Evolutionary conservation across 768 basidiomycete species (phyloP).

Genomic region (Rhodotorula taiwanensis): DNA sequence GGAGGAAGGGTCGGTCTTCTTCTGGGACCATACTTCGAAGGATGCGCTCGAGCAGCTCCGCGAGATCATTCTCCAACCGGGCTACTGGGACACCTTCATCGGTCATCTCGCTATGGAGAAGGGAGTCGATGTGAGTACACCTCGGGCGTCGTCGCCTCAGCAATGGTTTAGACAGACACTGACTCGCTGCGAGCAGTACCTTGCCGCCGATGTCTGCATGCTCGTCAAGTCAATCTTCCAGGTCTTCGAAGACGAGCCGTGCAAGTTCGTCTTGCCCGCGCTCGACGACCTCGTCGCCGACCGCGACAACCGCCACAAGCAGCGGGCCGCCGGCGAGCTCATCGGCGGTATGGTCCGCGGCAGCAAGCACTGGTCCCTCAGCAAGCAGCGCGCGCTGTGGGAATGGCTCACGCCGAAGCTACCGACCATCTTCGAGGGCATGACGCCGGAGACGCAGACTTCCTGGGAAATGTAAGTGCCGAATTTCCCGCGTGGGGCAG

Average conservation of each 20-base stretch:
- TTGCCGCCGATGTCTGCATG: slow-evolving; percentile 43
- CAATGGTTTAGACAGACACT: background rate
- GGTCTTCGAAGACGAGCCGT: slow-evolving; percentile 64
- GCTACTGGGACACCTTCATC: slow-evolving; percentile 38
- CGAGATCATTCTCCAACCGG: slow-evolving; percentile 20
- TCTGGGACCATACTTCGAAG: slow-evolving; percentile 31
- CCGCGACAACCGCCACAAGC: slow-evolving; percentile 70
- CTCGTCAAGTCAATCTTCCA: slow-evolving; percentile 57
- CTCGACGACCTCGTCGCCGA: slow-evolving; percentile 56
- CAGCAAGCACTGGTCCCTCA: slow-evolving; percentile 76
- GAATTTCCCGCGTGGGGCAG: background rate
- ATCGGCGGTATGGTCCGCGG: slow-evolving; percentile 56
- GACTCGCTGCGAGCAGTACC: slow-evolving; percentile 9
- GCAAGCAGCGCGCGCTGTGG: slow-evolving; percentile 66
- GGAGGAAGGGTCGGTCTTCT: slow-evolving; percentile 13
- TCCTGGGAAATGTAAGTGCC: slow-evolving; percentile 65
- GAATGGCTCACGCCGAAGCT: slow-evolving; percentile 69
- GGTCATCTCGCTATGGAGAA: slow-evolving; percentile 38
- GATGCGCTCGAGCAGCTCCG: slow-evolving; percentile 23
- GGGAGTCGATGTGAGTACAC: slow-evolving; percentile 21
- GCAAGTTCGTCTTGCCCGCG: slow-evolving; percentile 57
- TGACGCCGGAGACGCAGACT: slow-evolving; percentile 72
- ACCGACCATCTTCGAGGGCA: slow-evolving; percentile 59
- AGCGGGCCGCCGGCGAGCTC: slow-evolving; percentile 77
- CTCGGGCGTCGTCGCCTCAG: background rate